Evolutionary conservation across 768 basidiomycete genomes (phyloP).

Genomic region (Tulasnella sp.): DNA sequence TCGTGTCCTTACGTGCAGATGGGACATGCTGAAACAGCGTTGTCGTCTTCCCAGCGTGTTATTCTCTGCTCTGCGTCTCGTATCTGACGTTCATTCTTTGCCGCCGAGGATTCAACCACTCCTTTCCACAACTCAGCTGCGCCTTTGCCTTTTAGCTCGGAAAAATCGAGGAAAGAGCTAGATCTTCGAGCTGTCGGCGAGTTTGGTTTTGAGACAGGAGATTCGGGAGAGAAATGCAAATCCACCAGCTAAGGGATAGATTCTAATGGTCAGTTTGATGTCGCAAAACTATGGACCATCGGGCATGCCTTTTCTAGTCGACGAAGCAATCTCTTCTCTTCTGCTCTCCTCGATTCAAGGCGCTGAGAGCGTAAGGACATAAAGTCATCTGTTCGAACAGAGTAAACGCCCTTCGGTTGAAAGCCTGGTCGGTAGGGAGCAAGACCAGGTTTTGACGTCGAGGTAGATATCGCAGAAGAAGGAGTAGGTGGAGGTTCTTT

Average conservation of each 20-base stretch:
- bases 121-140: conserved; percentile 73
- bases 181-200: conserved; percentile 46
- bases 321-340: conserved; percentile 81
- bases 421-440: conserved; percentile 89
- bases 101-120: conserved; percentile 49
- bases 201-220: conserved; percentile 35
- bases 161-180: conserved; percentile 72
- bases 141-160: conserved; percentile 61
- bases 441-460: conserved; percentile 16
- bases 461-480: background rate
- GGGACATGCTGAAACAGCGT: conserved; percentile 74
- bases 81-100: conserved; percentile 60
- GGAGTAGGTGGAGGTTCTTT: background rate
- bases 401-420: conserved; percentile 85
- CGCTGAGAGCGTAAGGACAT: conserved; percentile 45
- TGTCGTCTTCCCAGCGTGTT: conserved; percentile 93
- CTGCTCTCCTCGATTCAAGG: conserved; percentile 46
- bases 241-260: conserved; percentile 46
- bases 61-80: conserved; percentile 87
- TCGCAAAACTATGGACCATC: background rate
- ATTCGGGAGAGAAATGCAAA: conserved; percentile 48
- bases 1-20: conserved; percentile 68
- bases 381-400: conserved; percentile 83
- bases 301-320: conserved; percentile 84
- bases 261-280: conserved; percentile 10